phyloP scores from a whole-genome alignment of 441 rosid species.

The Geranium incanum region DNA sequence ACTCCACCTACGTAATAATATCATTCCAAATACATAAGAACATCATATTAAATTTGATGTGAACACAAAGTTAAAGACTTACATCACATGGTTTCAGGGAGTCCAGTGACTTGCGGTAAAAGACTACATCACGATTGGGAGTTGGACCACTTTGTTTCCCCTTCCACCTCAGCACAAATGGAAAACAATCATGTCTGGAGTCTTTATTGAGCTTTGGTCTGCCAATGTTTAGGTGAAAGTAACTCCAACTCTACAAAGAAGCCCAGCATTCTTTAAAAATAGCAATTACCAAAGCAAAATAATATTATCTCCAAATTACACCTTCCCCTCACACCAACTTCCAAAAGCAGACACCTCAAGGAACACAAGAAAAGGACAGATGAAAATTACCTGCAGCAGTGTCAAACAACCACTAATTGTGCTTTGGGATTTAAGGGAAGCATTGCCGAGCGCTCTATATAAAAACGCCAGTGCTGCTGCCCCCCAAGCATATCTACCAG shows the following conservation, averaged over 20 bases:
- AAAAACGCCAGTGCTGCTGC: constrained; percentile 91
- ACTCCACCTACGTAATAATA: constrained; percentile 28
- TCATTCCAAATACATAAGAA: constrained; percentile 3
- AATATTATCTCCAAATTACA: too few species aligned
- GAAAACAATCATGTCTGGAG: constrained; percentile 17
- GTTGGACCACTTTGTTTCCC: constrained; percentile 98
- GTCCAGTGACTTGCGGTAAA: constrained; percentile 80
- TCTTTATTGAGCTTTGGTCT: constrained; percentile 49
- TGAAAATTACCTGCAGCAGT: constrained; percentile 42
- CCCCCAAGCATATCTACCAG: constrained; percentile 91
- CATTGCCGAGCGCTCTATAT: constrained; percentile 95
- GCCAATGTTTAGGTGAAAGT: constrained; percentile 61
- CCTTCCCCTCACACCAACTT: too few species aligned
- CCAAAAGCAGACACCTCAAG: too few species aligned
- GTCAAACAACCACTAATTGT: constrained; percentile 96
- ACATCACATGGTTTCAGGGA: constrained; percentile 70
- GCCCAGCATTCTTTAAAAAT: not conserved
- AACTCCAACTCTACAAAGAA: constrained; percentile 63
- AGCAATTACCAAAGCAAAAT: not conserved
- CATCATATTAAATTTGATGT: constrained; percentile 24
- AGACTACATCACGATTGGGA: constrained; percentile 83
- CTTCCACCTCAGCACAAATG: constrained; percentile 26
- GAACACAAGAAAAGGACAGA: not conserved
- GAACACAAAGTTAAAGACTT: not conserved
- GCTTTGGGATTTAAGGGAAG: constrained; percentile 88